These are phyloP conservation scores for Cylindrotheca closterium DNA, from an alignment of 108 stramenopile genomes.

Conservation along the genomic window DNA sequence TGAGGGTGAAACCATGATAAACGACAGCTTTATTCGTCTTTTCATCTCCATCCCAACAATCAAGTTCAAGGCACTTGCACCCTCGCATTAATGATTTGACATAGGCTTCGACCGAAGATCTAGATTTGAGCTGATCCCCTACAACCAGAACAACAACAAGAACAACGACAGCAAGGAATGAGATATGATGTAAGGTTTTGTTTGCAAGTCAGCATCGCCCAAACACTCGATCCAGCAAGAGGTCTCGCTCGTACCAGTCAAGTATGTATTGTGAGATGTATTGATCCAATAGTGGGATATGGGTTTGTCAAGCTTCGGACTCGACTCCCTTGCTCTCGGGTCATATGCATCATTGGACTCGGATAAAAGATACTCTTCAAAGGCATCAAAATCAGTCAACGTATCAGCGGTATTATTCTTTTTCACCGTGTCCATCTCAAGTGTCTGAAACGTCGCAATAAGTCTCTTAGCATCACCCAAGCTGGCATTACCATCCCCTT, in stretches of 20 bases:
- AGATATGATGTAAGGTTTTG: too few relatives aligned
- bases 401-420: neutral
- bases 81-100: constrained; percentile 74
- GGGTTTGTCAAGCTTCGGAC: constrained; percentile 51
- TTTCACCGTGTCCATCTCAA: constrained; percentile 41
- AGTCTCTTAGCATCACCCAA: constrained; percentile 47
- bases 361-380: constrained; percentile 43
- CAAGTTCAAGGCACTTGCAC: constrained; percentile 95
- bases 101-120: constrained; percentile 80
- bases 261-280: constrained; percentile 96
- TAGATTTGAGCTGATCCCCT: constrained; percentile 89
- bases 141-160: neutral
- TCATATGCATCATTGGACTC: constrained; percentile 61
- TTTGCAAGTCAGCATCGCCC: too few relatives aligned
- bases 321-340: constrained; percentile 25
- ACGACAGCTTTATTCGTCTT: constrained; percentile 61
- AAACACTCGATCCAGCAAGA: too few relatives aligned
- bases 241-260: constrained; percentile 31
- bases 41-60: constrained; percentile 92
- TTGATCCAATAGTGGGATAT: constrained; percentile 93
- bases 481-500: constrained; percentile 51
- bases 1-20: constrained; percentile 93
- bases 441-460: constrained; percentile 40
- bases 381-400: neutral
- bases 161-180: neutral